A percentile compares a stretch with the other conserved stretches of the same genome.
phyloP scores from a whole-genome alignment of 1,139 yeast species.

The Pichia sp. region DNA sequence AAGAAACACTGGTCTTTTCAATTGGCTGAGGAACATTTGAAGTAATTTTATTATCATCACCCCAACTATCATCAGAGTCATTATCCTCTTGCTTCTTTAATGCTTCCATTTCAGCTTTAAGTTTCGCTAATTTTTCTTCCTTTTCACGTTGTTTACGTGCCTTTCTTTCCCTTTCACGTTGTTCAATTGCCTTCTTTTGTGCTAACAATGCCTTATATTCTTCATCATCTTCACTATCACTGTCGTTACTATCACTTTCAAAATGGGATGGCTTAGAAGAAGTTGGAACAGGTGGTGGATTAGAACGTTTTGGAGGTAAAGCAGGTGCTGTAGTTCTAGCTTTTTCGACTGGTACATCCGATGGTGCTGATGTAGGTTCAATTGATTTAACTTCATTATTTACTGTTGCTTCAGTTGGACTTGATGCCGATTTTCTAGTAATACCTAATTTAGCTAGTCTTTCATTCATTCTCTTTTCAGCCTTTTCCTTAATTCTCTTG shows the following conservation, averaged over 20 bases:
- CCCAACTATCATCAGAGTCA: slow-evolving; percentile 21
- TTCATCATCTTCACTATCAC: slow-evolving; percentile 32
- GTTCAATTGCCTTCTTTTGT: slow-evolving; percentile 38
- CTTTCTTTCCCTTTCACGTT: slow-evolving; percentile 42
- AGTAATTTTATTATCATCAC: slow-evolving; percentile 14
- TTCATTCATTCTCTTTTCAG: slow-evolving; percentile 84
- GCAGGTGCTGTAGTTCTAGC: slow-evolving; percentile 16
- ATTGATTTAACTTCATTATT: background rate
- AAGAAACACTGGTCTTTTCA: too few species aligned
- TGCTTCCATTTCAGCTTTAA: slow-evolving; percentile 61
- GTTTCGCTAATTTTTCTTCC: slow-evolving; percentile 54
- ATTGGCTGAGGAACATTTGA: slow-evolving; percentile 15
- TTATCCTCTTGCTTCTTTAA: slow-evolving; percentile 35
- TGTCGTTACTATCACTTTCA: slow-evolving; percentile 19
- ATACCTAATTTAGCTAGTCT: slow-evolving; percentile 76
- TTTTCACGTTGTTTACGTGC: slow-evolving; percentile 45
- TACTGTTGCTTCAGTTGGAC: background rate
- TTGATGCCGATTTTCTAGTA: slow-evolving; percentile 37
- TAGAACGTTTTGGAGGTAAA: slow-evolving; percentile 21
- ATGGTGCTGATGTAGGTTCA: background rate
- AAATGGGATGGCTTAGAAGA: slow-evolving; percentile 12
- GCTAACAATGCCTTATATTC: slow-evolving; percentile 32
- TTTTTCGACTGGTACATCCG: slow-evolving; percentile 5
- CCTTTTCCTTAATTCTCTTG: slow-evolving; percentile 83
- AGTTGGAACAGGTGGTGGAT: slow-evolving; percentile 18